Conservation (phyloP, 805 yeast species). For the Saccharomycopsis synnaedendra region DNA sequence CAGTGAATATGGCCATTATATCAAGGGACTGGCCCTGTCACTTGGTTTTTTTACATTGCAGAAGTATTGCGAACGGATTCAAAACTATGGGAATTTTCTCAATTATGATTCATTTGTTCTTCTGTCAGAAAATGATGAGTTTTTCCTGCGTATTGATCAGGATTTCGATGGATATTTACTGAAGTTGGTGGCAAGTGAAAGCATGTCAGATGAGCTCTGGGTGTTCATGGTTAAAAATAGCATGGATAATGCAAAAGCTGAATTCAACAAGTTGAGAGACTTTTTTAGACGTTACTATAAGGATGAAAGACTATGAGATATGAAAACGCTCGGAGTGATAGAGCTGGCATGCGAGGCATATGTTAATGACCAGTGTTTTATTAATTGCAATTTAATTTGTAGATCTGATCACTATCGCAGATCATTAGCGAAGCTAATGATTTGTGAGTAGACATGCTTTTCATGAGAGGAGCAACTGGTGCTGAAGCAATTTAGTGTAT, state of each 20-base stretch:
- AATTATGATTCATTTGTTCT: constrained; percentile 12
- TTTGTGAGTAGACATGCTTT: too few relatives aligned
- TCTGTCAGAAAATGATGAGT: constrained; percentile 11
- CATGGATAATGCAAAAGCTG: constrained; percentile 36
- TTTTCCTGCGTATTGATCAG: constrained; percentile 3
- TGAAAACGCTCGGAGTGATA: too few relatives aligned
- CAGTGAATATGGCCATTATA: constrained; percentile 77
- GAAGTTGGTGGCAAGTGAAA: constrained; percentile 3
- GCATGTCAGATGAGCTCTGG: constrained; percentile 19
- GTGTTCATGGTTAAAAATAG: constrained; percentile 39
- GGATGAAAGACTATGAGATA: neutral
- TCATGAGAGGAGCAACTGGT: too few relatives aligned
- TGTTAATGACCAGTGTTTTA: too few relatives aligned
- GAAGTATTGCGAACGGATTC: constrained; percentile 85
- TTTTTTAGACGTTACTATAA: neutral
- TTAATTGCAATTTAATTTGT: too few relatives aligned
- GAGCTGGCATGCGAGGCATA: too few relatives aligned
- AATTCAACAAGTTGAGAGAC: constrained; percentile 36
- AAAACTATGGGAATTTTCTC: constrained; percentile 54
- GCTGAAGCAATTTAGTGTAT: too few relatives aligned
- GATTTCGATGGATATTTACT: constrained; percentile 10
- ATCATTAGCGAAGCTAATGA: too few relatives aligned
- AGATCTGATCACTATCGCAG: too few relatives aligned
- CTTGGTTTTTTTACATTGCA: constrained; percentile 77
- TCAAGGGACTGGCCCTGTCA: constrained; percentile 94